These are phyloP conservation scores for Rhodomyrtus psidioides DNA, from an alignment of 441 rosid genomes.

Conservation along the genomic window DNA sequence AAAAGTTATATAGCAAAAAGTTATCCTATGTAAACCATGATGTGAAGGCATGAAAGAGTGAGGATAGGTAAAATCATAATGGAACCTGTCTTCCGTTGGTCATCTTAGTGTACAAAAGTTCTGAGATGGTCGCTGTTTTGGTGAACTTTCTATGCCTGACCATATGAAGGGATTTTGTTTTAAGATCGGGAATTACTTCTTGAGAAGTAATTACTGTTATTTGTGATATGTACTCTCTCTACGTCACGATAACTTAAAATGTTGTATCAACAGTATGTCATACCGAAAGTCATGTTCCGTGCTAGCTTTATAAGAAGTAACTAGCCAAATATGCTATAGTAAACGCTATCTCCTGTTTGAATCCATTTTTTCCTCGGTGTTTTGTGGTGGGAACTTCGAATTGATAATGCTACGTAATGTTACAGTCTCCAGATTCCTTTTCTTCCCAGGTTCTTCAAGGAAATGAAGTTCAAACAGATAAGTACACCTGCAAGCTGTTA, in stretches of 20 bases:
- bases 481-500: constrained; percentile 16
- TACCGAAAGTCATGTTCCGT: background rate
- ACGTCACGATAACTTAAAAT: background rate
- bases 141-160: background rate
- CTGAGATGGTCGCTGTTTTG: background rate
- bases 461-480: constrained; percentile 60
- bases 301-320: background rate
- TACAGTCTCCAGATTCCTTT: constrained; percentile 43
- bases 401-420: background rate
- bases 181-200: background rate
- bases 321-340: background rate
- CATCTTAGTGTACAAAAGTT: background rate
- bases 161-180: background rate
- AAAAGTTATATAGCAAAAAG: too few species aligned
- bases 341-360: background rate
- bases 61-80: background rate
- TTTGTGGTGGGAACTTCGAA: background rate
- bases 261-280: background rate
- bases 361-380: background rate
- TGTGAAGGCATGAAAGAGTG: background rate
- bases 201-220: background rate
- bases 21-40: background rate
- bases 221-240: background rate
- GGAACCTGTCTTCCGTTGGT: background rate
- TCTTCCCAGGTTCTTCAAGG: constrained; percentile 54